These are phyloP conservation scores for Silene conica DNA, from an alignment of 148 eudicot species.

Conservation along the genomic window DNA sequence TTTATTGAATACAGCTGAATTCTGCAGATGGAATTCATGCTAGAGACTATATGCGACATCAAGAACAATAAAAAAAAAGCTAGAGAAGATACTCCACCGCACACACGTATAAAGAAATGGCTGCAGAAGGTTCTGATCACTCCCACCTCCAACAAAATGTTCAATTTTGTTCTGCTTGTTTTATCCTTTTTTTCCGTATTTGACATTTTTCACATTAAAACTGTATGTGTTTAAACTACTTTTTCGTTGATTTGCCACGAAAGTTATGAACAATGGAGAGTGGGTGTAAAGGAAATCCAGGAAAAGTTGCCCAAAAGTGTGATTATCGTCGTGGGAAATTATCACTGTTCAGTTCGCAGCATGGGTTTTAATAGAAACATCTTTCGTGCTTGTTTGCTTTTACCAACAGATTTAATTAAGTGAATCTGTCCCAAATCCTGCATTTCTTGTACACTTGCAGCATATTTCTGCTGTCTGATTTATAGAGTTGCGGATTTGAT, in stretches of 20 bases:
- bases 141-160: neutral
- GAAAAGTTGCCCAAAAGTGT: neutral
- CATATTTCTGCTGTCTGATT: neutral
- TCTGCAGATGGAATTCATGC: constrained; percentile 93
- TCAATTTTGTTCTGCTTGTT: neutral
- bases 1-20: constrained; percentile 9
- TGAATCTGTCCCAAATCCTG: neutral
- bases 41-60: constrained; percentile 86
- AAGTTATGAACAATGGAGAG: neutral
- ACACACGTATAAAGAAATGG: constrained; percentile 85
- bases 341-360: neutral
- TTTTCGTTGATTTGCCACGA: neutral
- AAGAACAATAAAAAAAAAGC: constrained; percentile 85
- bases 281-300: neutral
- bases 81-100: constrained; percentile 69
- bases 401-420: neutral
- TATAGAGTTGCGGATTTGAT: neutral
- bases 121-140: constrained; percentile 65
- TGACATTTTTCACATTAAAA: neutral
- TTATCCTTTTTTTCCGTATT: neutral
- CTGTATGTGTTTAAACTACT: neutral
- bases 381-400: neutral
- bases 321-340: neutral
- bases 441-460: neutral
- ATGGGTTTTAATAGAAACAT: neutral